phyloP scores from a whole-genome alignment of 257 asterid species.

The Orobanche coerulescens region DNA sequence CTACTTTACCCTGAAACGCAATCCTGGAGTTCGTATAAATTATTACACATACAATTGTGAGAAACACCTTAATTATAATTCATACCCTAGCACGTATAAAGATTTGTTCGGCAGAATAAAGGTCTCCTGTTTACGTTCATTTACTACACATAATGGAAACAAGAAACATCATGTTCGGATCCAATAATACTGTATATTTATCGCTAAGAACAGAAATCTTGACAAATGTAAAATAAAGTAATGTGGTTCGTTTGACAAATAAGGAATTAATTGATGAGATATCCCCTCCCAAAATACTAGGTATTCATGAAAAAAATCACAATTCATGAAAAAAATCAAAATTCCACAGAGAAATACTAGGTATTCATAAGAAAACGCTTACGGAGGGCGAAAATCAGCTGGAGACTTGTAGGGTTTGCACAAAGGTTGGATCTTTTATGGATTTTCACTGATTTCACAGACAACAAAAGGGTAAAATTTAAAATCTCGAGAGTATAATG shows the following conservation, averaged over 20 bases:
- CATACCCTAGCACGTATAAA: neutral
- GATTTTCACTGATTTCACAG: slow-evolving; percentile 19
- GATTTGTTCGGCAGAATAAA: slow-evolving; percentile 14
- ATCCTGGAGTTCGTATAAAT: neutral
- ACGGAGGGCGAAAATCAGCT: slow-evolving; percentile 33
- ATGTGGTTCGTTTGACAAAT: slow-evolving; percentile 3
- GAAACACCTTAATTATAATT: neutral
- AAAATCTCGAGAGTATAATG: slow-evolving; percentile 3
- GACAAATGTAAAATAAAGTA: slow-evolving; percentile 9
- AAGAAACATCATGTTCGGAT: slow-evolving; percentile 25
- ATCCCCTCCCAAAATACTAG: slow-evolving; percentile 1
- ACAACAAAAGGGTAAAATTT: slow-evolving; percentile 15
- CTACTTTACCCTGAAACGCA: neutral
- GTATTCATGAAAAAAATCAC: slow-evolving; percentile 8
- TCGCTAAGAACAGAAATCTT: slow-evolving; percentile 15
- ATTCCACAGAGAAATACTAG: neutral
- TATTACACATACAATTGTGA: neutral
- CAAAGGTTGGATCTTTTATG: slow-evolving; percentile 26
- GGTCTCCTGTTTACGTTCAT: neutral
- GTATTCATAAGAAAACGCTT: slow-evolving; percentile 16
- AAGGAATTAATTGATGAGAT: neutral
- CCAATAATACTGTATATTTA: slow-evolving; percentile 20
- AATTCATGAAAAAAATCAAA: neutral
- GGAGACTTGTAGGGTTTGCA: slow-evolving; percentile 12
- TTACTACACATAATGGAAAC: neutral